These are phyloP conservation scores for Hanseniaspora vineae DNA, from an alignment of 805 yeast species.

Conservation along the genomic window DNA sequence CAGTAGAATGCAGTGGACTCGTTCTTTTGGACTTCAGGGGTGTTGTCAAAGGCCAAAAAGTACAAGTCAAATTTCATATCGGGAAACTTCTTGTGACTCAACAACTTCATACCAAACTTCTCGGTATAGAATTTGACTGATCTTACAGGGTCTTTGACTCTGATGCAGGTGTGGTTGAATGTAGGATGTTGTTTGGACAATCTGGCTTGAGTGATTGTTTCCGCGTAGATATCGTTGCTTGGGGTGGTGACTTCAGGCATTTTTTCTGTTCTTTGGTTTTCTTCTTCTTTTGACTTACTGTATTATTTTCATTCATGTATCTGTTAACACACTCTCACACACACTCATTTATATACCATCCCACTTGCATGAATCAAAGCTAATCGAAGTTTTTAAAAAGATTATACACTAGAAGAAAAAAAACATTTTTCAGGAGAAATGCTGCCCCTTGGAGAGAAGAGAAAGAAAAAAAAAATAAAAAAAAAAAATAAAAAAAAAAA, in stretches of 20 bases:
- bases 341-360: too few species aligned
- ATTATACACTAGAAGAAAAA: too few species aligned
- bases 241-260: neutral
- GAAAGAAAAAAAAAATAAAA: neutral
- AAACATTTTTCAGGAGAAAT: too few species aligned
- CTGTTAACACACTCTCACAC: too few species aligned
- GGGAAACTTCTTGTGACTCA: slow-evolving; percentile 39
- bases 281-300: neutral
- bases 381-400: too few species aligned
- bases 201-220: neutral
- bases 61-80: slow-evolving; percentile 51
- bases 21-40: slow-evolving; percentile 21
- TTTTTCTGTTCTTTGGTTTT: neutral
- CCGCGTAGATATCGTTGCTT: neutral
- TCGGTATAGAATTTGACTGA: slow-evolving; percentile 63
- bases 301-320: neutral
- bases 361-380: too few species aligned
- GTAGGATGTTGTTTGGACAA: slow-evolving; percentile 12
- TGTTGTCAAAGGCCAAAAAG: slow-evolving; percentile 38
- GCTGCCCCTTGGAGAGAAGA: too few species aligned
- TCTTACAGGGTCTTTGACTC: slow-evolving; percentile 69
- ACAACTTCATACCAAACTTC: slow-evolving; percentile 58
- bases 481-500: neutral
- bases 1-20: slow-evolving; percentile 18
- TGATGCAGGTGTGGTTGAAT: slow-evolving; percentile 60